These are phyloP conservation scores for Tanozyma kutaoensis DNA, from an alignment of 805 yeast genomes.

Conservation along the genomic window DNA sequence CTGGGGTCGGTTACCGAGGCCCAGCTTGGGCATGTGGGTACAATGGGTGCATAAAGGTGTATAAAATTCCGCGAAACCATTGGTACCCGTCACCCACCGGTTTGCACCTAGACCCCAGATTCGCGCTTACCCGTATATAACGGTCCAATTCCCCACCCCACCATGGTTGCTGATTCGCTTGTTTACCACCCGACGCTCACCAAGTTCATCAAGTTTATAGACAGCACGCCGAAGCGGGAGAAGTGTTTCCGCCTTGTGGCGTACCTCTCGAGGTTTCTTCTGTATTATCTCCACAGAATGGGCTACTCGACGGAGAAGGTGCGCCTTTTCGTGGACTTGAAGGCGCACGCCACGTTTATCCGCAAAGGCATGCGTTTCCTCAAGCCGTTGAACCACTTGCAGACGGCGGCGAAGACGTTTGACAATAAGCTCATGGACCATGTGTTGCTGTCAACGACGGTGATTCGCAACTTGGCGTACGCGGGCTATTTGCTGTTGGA, in stretches of 20 bases:
- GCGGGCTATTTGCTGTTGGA: slow-evolving; percentile 54
- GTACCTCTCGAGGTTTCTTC: slow-evolving; percentile 63
- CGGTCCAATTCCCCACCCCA: too few species aligned
- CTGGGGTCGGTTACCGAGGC: too few species aligned
- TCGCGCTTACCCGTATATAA: too few species aligned
- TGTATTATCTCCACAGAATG: slow-evolving; percentile 43
- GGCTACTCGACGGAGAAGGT: slow-evolving; percentile 39
- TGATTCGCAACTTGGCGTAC: slow-evolving; percentile 46
- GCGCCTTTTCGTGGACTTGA: slow-evolving; percentile 39
- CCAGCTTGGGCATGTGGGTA: too few species aligned
- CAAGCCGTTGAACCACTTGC: slow-evolving; percentile 65
- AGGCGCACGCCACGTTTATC: slow-evolving; percentile 48
- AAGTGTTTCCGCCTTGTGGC: slow-evolving; percentile 69
- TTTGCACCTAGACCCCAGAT: too few species aligned
- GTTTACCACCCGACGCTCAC: slow-evolving; percentile 63
- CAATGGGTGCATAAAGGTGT: too few species aligned
- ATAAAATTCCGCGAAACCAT: too few species aligned
- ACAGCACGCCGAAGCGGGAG: slow-evolving; percentile 64
- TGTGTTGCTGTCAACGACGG: slow-evolving; percentile 36
- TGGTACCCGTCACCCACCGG: too few species aligned
- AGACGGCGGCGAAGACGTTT: slow-evolving; percentile 51
- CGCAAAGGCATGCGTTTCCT: slow-evolving; percentile 79
- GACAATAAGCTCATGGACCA: slow-evolving; percentile 62
- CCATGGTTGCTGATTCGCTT: slow-evolving; percentile 60
- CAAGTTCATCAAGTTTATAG: slow-evolving; percentile 50